A percentile compares a stretch with the other conserved stretches of the same genome.
Evolutionary conservation across 805 yeast species (phyloP).

Genomic region (Candida argentea): DNA sequence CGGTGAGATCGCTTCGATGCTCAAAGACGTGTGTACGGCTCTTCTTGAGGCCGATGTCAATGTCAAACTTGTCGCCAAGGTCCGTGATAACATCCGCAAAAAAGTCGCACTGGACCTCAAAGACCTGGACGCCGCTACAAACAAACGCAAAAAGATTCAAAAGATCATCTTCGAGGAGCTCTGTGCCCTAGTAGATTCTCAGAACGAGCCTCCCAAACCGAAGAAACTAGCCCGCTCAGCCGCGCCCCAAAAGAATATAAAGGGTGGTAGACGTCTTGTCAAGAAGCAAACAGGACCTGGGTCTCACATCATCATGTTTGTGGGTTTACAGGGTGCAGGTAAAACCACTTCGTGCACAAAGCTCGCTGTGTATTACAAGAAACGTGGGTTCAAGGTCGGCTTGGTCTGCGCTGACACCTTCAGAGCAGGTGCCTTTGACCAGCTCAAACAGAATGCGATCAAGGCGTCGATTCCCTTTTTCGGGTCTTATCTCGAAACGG

Average conservation of each 20-base stretch:
- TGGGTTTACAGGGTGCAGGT: slow-evolving; percentile 98
- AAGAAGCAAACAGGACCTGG: slow-evolving; percentile 12
- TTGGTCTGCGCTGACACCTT: slow-evolving; percentile 98
- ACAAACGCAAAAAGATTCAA: slow-evolving; percentile 75
- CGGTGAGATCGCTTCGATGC: slow-evolving; percentile 37
- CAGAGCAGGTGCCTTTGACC: slow-evolving; percentile 99
- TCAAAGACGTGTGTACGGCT: slow-evolving; percentile 86
- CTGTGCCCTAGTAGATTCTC: slow-evolving; percentile 73
- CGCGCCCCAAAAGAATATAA: slow-evolving; percentile 10
- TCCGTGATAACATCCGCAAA: slow-evolving; percentile 49
- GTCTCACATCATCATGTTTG: slow-evolving; percentile 81
- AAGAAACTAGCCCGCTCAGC: slow-evolving; percentile 49
- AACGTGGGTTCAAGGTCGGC: slow-evolving; percentile 91
- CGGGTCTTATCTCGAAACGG: slow-evolving; percentile 92
- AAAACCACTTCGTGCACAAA: slow-evolving; percentile 97
- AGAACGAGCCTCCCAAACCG: slow-evolving; percentile 60
- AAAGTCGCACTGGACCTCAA: slow-evolving; percentile 48
- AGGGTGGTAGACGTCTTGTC: slow-evolving; percentile 18
- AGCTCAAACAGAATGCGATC: slow-evolving; percentile 93
- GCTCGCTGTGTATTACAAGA: slow-evolving; percentile 86
- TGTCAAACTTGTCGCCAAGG: slow-evolving; percentile 65
- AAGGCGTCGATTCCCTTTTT: slow-evolving; percentile 89
- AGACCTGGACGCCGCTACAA: slow-evolving; percentile 39
- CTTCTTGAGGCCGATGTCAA: slow-evolving; percentile 91
- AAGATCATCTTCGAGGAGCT: slow-evolving; percentile 92